Conservation (phyloP, 1,139 yeast genomes). For the Pichia sp. region DNA sequence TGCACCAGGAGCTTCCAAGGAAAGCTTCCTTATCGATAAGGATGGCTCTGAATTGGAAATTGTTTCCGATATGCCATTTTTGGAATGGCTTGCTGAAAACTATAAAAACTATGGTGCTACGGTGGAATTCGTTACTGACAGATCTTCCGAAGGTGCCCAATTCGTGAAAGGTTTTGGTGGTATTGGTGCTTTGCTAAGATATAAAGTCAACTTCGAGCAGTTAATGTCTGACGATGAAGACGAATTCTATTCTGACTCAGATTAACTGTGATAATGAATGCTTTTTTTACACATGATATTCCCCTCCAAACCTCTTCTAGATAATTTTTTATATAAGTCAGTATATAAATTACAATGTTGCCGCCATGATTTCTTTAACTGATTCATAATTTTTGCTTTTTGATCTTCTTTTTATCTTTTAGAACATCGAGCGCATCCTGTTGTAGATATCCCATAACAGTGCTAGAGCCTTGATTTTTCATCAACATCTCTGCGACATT, state of each 20-base stretch:
- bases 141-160: conserved; percentile 97
- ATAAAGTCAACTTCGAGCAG: conserved; percentile 95
- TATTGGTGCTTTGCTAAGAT: conserved; percentile 92
- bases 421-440: conserved; percentile 69
- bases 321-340: background rate
- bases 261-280: conserved; percentile 34
- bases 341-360: background rate
- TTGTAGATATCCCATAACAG: conserved; percentile 64
- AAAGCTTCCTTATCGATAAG: conserved; percentile 74
- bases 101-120: conserved; percentile 92
- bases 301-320: conserved; percentile 10
- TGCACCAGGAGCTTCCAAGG: conserved; percentile 66
- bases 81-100: conserved; percentile 98
- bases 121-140: conserved; percentile 92
- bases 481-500: conserved; percentile 83
- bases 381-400: conserved; percentile 21
- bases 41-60: conserved; percentile 86
- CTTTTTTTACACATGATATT: background rate
- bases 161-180: conserved; percentile 98
- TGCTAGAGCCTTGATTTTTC: conserved; percentile 49
- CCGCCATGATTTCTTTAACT: conserved; percentile 18
- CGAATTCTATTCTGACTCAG: conserved; percentile 56
- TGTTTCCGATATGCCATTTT: conserved; percentile 72
- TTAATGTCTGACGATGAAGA: conserved; percentile 85
- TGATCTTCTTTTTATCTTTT: conserved; percentile 34